Evolutionary conservation across 108 stramenopile species (phyloP).

Genomic region (Fistulifera solaris): DNA sequence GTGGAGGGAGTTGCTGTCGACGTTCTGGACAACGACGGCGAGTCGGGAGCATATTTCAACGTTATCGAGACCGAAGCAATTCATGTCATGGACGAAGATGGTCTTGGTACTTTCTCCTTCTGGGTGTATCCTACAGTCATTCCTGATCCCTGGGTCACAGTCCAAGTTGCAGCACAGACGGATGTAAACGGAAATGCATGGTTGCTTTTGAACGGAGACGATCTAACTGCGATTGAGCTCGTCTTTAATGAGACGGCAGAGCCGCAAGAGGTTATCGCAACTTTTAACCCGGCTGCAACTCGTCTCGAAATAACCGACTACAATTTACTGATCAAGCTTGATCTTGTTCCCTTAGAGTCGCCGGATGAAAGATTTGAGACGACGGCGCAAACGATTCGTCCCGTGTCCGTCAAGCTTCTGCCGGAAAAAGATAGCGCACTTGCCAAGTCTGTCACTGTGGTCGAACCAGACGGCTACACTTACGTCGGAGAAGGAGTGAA

Average conservation of each 20-base stretch:
- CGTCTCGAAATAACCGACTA: constrained; percentile 18
- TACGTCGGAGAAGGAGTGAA: constrained; percentile 21
- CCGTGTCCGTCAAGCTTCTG: constrained; percentile 14
- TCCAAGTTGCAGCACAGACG: constrained; percentile 18
- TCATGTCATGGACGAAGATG: constrained; percentile 32
- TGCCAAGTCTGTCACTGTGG: constrained; percentile 23
- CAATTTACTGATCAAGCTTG: constrained; percentile 14
- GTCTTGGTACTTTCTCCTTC: constrained; percentile 15
- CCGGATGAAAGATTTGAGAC: constrained; percentile 13
- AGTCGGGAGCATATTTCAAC: constrained; percentile 14
- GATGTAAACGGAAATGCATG: constrained; percentile 13
- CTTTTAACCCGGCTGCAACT: constrained; percentile 14
- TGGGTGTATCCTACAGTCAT: constrained; percentile 23
- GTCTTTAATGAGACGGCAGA: not conserved
- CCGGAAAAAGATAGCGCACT: constrained; percentile 7
- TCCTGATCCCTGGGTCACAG: constrained; percentile 15
- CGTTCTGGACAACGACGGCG: constrained; percentile 28
- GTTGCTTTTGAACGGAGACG: constrained; percentile 10
- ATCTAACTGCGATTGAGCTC: not conserved
- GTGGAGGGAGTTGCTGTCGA: constrained; percentile 20
- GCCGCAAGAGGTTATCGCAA: constrained; percentile 14
- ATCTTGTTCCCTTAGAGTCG: constrained; percentile 10
- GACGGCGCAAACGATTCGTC: constrained; percentile 14
- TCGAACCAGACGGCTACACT: constrained; percentile 13
- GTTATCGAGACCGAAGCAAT: constrained; percentile 18